Evolutionary conservation across 768 basidiomycete species (phyloP).

Genomic region (Naganishia vaughanmartiniae): DNA sequence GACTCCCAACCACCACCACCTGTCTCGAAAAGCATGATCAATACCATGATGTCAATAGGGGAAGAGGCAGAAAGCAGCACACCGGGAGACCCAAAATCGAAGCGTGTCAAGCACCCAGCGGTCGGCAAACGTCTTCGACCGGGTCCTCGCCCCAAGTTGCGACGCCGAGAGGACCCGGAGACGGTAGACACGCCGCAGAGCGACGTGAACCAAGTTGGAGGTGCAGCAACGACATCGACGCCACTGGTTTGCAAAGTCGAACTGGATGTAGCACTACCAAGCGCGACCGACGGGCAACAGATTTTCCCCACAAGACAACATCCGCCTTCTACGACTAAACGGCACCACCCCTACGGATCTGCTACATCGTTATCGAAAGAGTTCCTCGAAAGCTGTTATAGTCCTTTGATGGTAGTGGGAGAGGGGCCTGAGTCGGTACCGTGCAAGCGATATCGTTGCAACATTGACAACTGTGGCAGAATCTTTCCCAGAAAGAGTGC

Average conservation of each 20-base stretch:
- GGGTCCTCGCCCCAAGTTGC: slow-evolving; percentile 51
- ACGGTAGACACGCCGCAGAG: neutral
- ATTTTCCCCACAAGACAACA: neutral
- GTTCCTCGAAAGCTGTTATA: slow-evolving; percentile 51
- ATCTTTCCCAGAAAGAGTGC: slow-evolving; percentile 51
- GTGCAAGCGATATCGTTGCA: slow-evolving; percentile 47
- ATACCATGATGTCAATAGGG: slow-evolving; percentile 9
- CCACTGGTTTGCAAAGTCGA: neutral
- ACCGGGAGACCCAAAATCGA: slow-evolving; percentile 3
- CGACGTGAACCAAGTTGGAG: neutral
- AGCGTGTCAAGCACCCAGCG: slow-evolving; percentile 31
- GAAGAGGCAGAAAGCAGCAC: slow-evolving; percentile 7
- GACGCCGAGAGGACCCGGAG: slow-evolving; percentile 26
- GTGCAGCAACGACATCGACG: neutral
- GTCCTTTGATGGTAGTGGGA: slow-evolving; percentile 36
- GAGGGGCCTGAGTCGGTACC: slow-evolving; percentile 33
- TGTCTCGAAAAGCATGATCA: neutral
- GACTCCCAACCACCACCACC: neutral
- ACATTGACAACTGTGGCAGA: slow-evolving; percentile 49
- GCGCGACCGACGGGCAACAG: neutral
- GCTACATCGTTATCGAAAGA: slow-evolving; percentile 35
- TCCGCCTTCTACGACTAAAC: neutral
- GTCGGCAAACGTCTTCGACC: slow-evolving; percentile 48
- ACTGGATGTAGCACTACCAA: neutral
- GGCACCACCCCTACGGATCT: slow-evolving; percentile 28